Evolutionary conservation across 805 yeast genomes (phyloP), one percentile per base, ranked within the genome.

Genomic region (Wickerhamiella kurtzmanii): DNA sequence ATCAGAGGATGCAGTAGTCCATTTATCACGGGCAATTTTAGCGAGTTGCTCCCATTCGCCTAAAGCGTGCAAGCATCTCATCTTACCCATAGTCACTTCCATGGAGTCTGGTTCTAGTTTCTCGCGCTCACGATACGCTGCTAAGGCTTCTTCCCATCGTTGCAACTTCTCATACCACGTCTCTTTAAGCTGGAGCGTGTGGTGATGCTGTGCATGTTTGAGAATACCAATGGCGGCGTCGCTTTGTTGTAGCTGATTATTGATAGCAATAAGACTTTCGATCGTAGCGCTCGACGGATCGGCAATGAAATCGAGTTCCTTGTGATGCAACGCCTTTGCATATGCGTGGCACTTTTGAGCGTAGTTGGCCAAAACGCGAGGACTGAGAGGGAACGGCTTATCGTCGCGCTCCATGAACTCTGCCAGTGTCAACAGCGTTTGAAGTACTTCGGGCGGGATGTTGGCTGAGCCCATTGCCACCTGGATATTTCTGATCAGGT

Each of bases 351-450:
- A 85, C 51, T 92, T 73, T 59, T 85, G 94, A 2, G 97, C 96
- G 60, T 87, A 89, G 55, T 80, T 86, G 2, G 96, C 95, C 50
- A 92, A 68, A 0, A 94, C 83, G 3, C 88, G 77, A n/a, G 84
- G 83, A 32, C 94, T 81, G 39, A 92, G 82, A 0, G 96, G 96
- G 49, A 92, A 70, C 0, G 96, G 83, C 57, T 87, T 88, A 55
- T 87, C 96, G 63, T 89, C 96, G 57, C 89, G 97, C 60, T 92
- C 99, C 92, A 92, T 82, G 59, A 83, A 92, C 62, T 92, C 99
- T 0, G 95, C 95, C 48, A 92, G 68, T 53, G 89, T 88, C 54
- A 92, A 69, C 49, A 92, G 69, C 1, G 87, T 82, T 60, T 92
- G 97, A 57, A 87, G 82, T 41, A 92, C 88, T 56, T 92, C 99